Evolutionary conservation across 2,329 filamentous ascomycete species (phyloP), one percentile per base, ranked within the genome.

Genomic region (Aphanoascus verrucosus): DNA sequence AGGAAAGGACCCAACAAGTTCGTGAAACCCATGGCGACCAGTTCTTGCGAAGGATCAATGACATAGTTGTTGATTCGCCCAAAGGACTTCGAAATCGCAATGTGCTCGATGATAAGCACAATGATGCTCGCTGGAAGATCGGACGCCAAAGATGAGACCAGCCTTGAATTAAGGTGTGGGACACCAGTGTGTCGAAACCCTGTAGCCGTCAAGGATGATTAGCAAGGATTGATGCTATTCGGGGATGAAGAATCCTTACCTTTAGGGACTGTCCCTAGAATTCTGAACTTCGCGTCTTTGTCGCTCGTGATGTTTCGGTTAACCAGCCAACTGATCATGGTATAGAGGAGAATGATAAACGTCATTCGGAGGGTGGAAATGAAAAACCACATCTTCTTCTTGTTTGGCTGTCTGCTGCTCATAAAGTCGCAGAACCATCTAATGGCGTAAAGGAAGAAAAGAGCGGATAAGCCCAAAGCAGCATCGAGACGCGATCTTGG

Each of bases 1-100:
- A 85, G 84, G 66, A 83, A 80, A 45, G 77, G 77, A 66, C 83
- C 84, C 67, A 81, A 73, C 55, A 84, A 75, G 65, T 84, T 84
- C 40, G 77, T 75, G 14, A 79, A 65, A 8, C 81, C 82, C 2
- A 83, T 76, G 59, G 81, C 84, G 54, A 78, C 78, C 1, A 85
- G 74, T 58, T 85, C 82, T 62, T 85, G 81, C 11, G 78, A 82
- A 58, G 81, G 76, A 57, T 85, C 81, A 40, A 80, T 79, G 6
- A 74, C 71, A 62, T 85, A 85, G 60, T 77, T 74, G 64, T 84
- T 83, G 56, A 75, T 74, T 8, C 81, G 72, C 1, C 75, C 79
- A 59, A 85, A 85, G 0, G 79, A 79, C 49, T 82, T 80, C 14
- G 77, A 81, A 42, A 85, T 81, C 8, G 80, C 81, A 3, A 83